These are phyloP conservation scores for Tanacetum coccineum DNA, from an alignment of 129 eudicot species.

Conservation along the genomic window DNA sequence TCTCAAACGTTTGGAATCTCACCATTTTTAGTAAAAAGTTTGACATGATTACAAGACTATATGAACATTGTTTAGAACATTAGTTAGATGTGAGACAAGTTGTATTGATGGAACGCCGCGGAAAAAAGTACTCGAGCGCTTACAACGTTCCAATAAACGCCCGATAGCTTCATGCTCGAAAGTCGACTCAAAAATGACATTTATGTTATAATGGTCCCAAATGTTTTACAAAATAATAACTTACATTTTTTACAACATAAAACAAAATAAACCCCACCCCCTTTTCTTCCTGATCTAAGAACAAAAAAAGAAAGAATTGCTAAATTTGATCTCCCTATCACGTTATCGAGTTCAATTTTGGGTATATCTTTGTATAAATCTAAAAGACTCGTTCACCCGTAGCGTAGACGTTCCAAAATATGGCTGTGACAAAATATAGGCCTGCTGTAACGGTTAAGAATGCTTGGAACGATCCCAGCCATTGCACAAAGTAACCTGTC, in stretches of 20 bases:
- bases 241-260: constrained; percentile 19
- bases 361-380: constrained; percentile 6
- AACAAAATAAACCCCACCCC: constrained; percentile 5
- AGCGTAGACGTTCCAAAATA: constrained; percentile 82
- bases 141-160: constrained; percentile 2
- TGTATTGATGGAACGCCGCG: too few relatives aligned
- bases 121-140: neutral
- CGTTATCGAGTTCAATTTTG: neutral
- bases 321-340: constrained; percentile 9
- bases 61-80: too few relatives aligned
- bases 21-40: too few relatives aligned
- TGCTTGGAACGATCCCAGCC: constrained; percentile 96
- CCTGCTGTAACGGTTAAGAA: constrained; percentile 79
- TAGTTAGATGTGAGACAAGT: too few relatives aligned
- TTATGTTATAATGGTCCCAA: neutral
- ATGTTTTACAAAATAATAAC: constrained; percentile 21
- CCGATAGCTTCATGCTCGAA: neutral
- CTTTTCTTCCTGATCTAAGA: too few relatives aligned
- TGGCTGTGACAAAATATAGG: constrained; percentile 68
- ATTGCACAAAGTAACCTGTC: constrained; percentile 81
- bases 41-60: too few relatives aligned
- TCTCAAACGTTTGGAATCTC: too few relatives aligned
- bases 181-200: neutral
- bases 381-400: constrained; percentile 79
- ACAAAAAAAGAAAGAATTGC: neutral